These are phyloP conservation scores for Rhytidiadelphus loreus DNA, from an alignment of 225 moss, liverwort and hornwort species.

Conservation along the genomic window DNA sequence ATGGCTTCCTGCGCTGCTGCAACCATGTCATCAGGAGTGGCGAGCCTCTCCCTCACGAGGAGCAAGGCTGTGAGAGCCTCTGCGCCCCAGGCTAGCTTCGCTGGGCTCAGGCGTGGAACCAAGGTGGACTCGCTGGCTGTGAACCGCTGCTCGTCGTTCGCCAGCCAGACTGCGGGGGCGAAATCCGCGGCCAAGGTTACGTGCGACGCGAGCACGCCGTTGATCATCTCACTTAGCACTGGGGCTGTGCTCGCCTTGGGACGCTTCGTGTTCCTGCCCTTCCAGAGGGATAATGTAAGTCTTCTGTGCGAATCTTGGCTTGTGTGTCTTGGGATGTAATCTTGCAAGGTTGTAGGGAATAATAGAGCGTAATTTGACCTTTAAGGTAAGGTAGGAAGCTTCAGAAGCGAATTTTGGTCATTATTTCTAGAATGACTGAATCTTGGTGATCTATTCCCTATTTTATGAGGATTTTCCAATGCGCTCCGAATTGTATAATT, in stretches of 20 bases:
- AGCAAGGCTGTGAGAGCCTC: constrained; percentile 11
- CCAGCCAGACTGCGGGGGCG: constrained; percentile 3
- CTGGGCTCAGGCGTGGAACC: constrained; percentile 36
- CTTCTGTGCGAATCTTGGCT: background rate
- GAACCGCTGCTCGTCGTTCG: constrained; percentile 37
- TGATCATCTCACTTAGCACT: constrained; percentile 63
- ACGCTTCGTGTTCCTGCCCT: constrained; percentile 74
- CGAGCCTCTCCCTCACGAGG: constrained; percentile 33
- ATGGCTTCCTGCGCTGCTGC: constrained; percentile 75
- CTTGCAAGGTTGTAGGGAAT: background rate
- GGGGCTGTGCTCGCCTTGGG: constrained; percentile 64
- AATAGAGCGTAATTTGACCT: background rate
- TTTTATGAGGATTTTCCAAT: background rate
- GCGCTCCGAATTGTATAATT: background rate
- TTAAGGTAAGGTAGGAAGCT: background rate
- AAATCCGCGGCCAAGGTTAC: constrained; percentile 38
- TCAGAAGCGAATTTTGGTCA: background rate
- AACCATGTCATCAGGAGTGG: constrained; percentile 17
- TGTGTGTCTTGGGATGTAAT: too few relatives aligned
- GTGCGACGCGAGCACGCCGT: constrained; percentile 25
- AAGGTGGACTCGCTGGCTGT: constrained; percentile 27
- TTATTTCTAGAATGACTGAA: background rate
- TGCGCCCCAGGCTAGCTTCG: constrained; percentile 33
- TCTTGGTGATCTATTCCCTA: background rate
- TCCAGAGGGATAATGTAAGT: constrained; percentile 54